These are phyloP conservation scores for Metarhizium humberi DNA, from an alignment of 2,329 filamentous ascomycete species.

Conservation along the genomic window DNA sequence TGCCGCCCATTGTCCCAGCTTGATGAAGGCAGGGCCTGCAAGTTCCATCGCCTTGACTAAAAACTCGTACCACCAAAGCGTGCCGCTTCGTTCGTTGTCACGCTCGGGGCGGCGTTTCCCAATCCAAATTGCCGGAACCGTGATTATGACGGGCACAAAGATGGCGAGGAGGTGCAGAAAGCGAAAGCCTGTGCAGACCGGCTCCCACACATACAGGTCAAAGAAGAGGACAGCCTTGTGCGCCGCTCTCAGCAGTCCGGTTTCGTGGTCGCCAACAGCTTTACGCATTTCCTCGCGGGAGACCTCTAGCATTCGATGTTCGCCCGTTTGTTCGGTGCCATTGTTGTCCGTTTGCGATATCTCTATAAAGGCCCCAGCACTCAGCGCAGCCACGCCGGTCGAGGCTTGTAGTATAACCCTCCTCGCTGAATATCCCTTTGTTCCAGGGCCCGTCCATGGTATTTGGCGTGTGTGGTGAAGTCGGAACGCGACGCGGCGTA, in stretches of 20 bases:
- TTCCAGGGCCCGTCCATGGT: constrained; percentile 13
- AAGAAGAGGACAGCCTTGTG: constrained; percentile 56
- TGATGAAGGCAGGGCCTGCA: constrained; percentile 94
- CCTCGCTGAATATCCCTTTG: constrained; percentile 6
- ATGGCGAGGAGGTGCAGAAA: constrained; percentile 81
- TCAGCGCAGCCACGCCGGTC: constrained; percentile 34
- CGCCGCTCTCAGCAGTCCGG: constrained; percentile 46
- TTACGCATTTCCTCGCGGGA: constrained; percentile 72
- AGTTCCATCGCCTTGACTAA: constrained; percentile 84
- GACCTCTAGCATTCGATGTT: constrained; percentile 77
- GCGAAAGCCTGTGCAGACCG: constrained; percentile 75
- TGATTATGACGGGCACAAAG: constrained; percentile 80
- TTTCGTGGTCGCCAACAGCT: constrained; percentile 52
- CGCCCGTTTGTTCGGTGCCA: constrained; percentile 52
- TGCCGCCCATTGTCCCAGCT: constrained; percentile 97
- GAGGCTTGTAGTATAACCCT: constrained; percentile 29
- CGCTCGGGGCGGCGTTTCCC: constrained; percentile 53
- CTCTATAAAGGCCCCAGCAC: constrained; percentile 47
- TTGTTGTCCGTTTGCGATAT: constrained; percentile 46
- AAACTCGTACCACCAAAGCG: constrained; percentile 91
- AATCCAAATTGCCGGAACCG: constrained; percentile 74
- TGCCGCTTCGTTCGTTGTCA: constrained; percentile 70
- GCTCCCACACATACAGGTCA: constrained; percentile 71
- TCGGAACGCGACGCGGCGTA: constrained; percentile 17
- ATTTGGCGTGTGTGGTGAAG: constrained; percentile 14